Percentiles rank a stretch among this genome's conserved stretches.
Conservation (phyloP, 106 monocot genomes). For the Triglochin maritima region DNA sequence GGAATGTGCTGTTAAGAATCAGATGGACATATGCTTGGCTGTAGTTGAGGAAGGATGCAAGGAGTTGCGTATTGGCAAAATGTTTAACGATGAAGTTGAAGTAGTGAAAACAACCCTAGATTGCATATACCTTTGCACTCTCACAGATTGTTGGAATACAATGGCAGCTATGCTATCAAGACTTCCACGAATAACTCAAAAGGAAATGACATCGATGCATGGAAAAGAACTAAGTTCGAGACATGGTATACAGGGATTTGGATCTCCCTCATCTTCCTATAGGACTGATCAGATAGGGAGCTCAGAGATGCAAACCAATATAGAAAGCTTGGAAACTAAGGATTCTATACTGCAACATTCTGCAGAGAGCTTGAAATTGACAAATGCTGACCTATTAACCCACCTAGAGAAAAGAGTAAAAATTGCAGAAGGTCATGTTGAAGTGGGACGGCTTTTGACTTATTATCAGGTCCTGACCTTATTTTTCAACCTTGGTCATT, state of each 20-base stretch:
- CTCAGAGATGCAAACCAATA: conserved; percentile 9
- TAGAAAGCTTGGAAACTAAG: conserved; percentile 1
- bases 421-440: conserved; percentile 82
- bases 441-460: conserved; percentile 75
- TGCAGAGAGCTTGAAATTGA: conserved; percentile 6
- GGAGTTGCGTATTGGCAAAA: conserved; percentile 30
- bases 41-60: conserved; percentile 77
- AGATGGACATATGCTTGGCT: conserved; percentile 58
- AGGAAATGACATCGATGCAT: conserved; percentile 21
- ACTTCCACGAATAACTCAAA: conserved; percentile 38
- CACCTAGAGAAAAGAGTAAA: conserved; percentile 56
- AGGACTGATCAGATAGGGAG: conserved; percentile 18
- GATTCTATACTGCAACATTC: conserved; percentile 13
- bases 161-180: conserved; percentile 79
- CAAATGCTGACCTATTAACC: conserved; percentile 19
- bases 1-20: conserved; percentile 62
- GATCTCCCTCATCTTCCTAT: conserved; percentile 20
- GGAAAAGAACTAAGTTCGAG: conserved; percentile 30
- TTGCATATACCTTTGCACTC: conserved; percentile 66
- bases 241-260: conserved; percentile 25
- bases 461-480: conserved; percentile 72
- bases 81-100: conserved; percentile 69
- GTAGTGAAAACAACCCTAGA: conserved; percentile 46
- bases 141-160: conserved; percentile 77
- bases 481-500: neutral